Base-by-base conservation (phyloP, 495 filamentous ascomycete species). In the Pyronema domesticum region DNA sequence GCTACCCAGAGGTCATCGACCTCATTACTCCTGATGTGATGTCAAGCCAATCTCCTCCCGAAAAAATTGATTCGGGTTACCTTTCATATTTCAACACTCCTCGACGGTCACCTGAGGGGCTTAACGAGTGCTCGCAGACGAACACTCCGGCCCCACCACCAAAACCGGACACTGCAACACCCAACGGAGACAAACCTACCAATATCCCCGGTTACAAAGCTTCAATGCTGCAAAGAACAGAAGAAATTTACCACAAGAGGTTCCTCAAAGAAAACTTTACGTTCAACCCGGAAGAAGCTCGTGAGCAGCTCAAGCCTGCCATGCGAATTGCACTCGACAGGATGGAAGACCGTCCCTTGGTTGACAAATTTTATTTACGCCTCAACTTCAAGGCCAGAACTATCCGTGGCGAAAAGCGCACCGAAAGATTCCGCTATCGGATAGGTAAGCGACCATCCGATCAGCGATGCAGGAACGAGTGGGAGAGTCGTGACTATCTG, bases 271-370 rank as follows among this genome's bases (percentile, higher is more conserved):
- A 57, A 47, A 55, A 60, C 40, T 64, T 64, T 35, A 39, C 51
- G 14, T 35, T 55, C 46, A 46, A 64, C 34, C 43, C 61, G 7
- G 18, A 35, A 15, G 53, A 56, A 23, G 61, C 61, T 7, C 40
- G 44, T 19, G 55, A 57, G 37, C 56, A 57, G 37, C 51, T 64
- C 6, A 52, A 54, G 50, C 61, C 61, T 13, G 37, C 63, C 37
- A 60, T 64, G 60, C 60, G 61, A 37, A 54, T 48, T 8, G 55
- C 62, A 8, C 60, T 64, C 15, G 60, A 63, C 44, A 59, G 54
- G 51, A 60, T 55, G 10, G 61, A 64, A 34, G 61, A 64, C 36
- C 61, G 57, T 8, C 60, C 60, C 13, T 46, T 57, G 39, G 57
- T 60, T 23, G 17, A 37, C 10, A 64, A 63, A 37, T 48, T 52